Base-by-base conservation (phyloP, 495 filamentous ascomycete genomes). In the Trichoderma orchidacearum region DNA sequence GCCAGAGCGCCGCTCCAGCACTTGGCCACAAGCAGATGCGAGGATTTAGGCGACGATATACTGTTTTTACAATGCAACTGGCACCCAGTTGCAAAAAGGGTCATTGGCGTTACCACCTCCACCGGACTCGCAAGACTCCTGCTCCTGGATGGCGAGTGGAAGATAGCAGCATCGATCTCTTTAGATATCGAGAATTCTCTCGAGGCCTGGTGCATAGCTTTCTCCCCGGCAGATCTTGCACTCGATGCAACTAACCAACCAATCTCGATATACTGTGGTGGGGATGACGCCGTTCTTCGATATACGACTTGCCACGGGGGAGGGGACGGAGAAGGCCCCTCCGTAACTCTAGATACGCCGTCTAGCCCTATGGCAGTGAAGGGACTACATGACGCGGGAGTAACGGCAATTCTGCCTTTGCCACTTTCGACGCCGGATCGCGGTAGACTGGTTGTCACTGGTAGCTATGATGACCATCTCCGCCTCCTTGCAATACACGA, bases 381-480 rank as follows among this genome's bases (percentile, higher is more conserved):
- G 55, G 74, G 76, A 29, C 92, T 96, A 62, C 53, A 55, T 18
- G 76, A 75, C 15, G 89, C 90, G 12, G 93, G 93, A 3, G 89
- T 98, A 2, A 96, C 92, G 0, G 82, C 89, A 1, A 92, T 98
- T 56, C 65, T 96, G 30, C 85, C 89, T 0, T 62, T 90, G 9
- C 64, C 72, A 1, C 52, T 78, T 8, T 51, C 67, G 3, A 53
- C 61, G 27, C 32, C 62, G 0, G 69, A 69, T 18, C 69, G 64
- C 17, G 68, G 71, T 0, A 75, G 76, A 18, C 60, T 90, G 6
- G 59, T 96, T 7, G 62, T 95, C 30, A 97, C 90, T 3, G 93
- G 93, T 11, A 92, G 89, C 63, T 98, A 97, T 66, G 93, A 98
- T 60, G 94, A 98, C 60, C 70, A 75, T 64, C 70, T 96, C 34